A percentile compares a stretch with the other conserved stretches of the same genome.
These are phyloP conservation scores for Dacryopinax spathularia DNA, from an alignment of 768 basidiomycete genomes.

Conservation along the genomic window DNA sequence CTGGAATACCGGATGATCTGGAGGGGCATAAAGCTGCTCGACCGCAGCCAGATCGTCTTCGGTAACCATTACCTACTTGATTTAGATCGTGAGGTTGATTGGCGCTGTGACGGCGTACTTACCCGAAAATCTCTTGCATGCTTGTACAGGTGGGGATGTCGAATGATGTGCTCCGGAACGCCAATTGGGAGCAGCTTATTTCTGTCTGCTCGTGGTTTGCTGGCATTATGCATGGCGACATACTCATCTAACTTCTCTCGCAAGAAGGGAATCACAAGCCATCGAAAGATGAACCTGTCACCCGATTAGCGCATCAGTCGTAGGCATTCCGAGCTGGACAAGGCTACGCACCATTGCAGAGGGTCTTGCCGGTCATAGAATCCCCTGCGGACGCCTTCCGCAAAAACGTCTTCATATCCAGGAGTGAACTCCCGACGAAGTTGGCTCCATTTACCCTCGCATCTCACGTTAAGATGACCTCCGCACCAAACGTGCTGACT, in stretches of 20 bases:
- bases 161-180: slow-evolving; percentile 25
- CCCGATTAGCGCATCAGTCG: no score
- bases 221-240: slow-evolving; percentile 15
- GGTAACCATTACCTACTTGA: no score
- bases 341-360: background rate
- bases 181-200: slow-evolving; percentile 31
- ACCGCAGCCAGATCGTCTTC: no score
- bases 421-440: slow-evolving; percentile 22
- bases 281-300: slow-evolving; percentile 32
- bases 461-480: no score
- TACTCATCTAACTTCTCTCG: slow-evolving; percentile 29
- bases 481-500: no score
- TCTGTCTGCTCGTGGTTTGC: slow-evolving; percentile 16
- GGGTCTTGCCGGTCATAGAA: background rate
- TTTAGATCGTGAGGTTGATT: no score
- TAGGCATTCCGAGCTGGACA: background rate
- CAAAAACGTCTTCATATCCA: slow-evolving; percentile 27
- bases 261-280: slow-evolving; percentile 30
- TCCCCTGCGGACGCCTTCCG: slow-evolving; percentile 20
- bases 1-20: no score
- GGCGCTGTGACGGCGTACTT: no score
- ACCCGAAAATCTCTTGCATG: no score
- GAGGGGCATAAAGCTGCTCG: no score
- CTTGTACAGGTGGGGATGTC: slow-evolving; percentile 20
- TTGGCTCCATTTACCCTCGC: no score